These are phyloP conservation scores for Erodium moschatum DNA, from an alignment of 441 rosid genomes.

Conservation along the genomic window DNA sequence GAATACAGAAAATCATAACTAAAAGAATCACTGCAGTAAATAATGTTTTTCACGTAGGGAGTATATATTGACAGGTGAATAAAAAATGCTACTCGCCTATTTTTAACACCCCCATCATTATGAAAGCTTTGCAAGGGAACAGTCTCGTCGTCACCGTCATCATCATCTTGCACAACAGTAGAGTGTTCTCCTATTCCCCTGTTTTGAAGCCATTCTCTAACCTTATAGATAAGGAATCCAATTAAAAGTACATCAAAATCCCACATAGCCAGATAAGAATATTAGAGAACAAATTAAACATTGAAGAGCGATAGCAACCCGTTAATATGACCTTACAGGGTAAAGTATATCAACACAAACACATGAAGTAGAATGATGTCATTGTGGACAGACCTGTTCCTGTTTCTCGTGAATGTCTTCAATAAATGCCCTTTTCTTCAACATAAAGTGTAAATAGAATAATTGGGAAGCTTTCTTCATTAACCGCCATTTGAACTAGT, in stretches of 20 bases:
- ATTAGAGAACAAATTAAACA: constrained; percentile 1
- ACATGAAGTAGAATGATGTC: background rate
- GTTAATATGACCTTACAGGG: background rate
- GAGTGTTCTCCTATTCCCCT: constrained; percentile 93
- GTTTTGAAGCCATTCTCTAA: constrained; percentile 99
- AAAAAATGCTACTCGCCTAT: constrained; percentile 41
- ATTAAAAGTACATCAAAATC: constrained; percentile 42
- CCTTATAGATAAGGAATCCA: constrained; percentile 57
- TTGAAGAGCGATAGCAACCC: background rate
- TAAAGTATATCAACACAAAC: no score
- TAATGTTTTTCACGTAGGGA: background rate
- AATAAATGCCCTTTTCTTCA: constrained; percentile 81
- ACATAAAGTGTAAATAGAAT: constrained; percentile 74
- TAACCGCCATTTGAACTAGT: constrained; percentile 86
- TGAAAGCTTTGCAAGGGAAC: constrained; percentile 34
- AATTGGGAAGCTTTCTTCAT: constrained; percentile 89
- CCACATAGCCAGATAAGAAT: constrained; percentile 23
- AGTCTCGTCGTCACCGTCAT: constrained; percentile 74
- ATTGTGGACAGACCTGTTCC: constrained; percentile 64
- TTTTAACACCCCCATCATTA: constrained; percentile 65
- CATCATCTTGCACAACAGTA: constrained; percentile 65
- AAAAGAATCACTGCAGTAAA: background rate
- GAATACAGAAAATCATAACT: constrained; percentile 16
- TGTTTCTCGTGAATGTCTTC: constrained; percentile 99
- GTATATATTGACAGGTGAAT: background rate